A percentile compares a stretch with the other conserved stretches of the same genome.
These are phyloP conservation scores for Colletotrichum nymphaeae DNA, from an alignment of 2,329 filamentous ascomycete species.

Conservation along the genomic window DNA sequence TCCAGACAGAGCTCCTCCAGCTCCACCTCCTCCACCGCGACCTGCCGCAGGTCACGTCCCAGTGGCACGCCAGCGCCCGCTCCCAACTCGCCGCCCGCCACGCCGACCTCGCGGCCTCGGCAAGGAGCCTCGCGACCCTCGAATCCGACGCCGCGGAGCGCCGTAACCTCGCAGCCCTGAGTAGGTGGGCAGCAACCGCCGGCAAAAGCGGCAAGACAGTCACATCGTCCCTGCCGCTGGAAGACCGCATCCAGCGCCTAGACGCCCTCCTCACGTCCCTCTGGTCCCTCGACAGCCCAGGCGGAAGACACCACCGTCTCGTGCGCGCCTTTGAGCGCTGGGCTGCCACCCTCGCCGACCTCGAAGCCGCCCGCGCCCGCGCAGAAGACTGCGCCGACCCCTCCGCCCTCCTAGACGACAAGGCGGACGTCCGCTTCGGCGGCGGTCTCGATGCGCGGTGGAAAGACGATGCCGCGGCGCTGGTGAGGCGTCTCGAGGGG, in stretches of 20 bases:
- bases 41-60: conserved; percentile 53
- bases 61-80: conserved; percentile 69
- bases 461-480: conserved; percentile 66
- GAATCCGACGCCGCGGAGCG: conserved; percentile 60
- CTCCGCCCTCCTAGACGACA: conserved; percentile 43
- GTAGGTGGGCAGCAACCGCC: conserved; percentile 53
- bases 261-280: conserved; percentile 67
- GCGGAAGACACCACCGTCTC: conserved; percentile 66
- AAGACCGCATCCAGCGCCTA: conserved; percentile 68
- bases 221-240: conserved; percentile 46
- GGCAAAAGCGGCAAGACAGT: no score
- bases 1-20: conserved; percentile 75
- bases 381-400: conserved; percentile 46
- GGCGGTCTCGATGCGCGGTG: conserved; percentile 67
- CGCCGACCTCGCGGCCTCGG: conserved; percentile 47
- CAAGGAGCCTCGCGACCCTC: conserved; percentile 46
- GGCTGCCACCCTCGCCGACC: conserved; percentile 59
- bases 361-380: conserved; percentile 55
- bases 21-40: conserved; percentile 72
- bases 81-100: conserved; percentile 60
- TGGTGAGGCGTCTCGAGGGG: conserved; percentile 65
- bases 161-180: conserved; percentile 63
- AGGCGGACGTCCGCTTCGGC: conserved; percentile 59
- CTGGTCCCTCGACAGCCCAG: conserved; percentile 67
- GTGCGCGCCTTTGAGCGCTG: conserved; percentile 71